These are phyloP conservation scores for Plectosphaerella plurivora DNA, from an alignment of 2,329 filamentous ascomycete species.

Conservation along the genomic window DNA sequence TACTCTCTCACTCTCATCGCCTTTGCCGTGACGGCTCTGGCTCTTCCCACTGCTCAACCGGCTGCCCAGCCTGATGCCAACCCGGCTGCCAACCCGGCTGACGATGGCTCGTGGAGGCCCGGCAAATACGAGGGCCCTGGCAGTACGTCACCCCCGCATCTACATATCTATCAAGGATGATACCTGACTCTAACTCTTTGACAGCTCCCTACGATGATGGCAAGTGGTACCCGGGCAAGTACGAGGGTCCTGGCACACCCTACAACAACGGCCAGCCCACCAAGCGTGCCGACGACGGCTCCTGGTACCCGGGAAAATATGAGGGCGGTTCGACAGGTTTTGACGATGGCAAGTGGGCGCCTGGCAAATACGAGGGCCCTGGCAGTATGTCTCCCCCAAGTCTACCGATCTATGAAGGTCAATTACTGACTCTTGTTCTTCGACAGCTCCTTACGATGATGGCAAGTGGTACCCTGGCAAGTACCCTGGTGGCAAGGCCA, in stretches of 20 bases:
- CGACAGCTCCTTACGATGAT: constrained; percentile 4
- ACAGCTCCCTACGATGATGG: constrained; percentile 7
- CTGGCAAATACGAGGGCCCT: constrained; percentile 8
- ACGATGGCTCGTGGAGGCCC: constrained; percentile 5
- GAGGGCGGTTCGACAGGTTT: too few relatives aligned
- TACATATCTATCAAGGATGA: too few relatives aligned
- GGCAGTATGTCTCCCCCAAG: too few relatives aligned
- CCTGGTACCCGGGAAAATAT: constrained; percentile 5
- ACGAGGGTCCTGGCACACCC: constrained; percentile 8
- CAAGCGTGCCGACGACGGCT: constrained; percentile 6
- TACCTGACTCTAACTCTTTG: too few relatives aligned
- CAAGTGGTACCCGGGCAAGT: constrained; percentile 4
- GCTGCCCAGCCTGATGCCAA: not conserved
- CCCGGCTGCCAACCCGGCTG: constrained; percentile 5
- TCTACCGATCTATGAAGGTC: too few relatives aligned
- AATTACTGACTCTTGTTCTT: too few relatives aligned
- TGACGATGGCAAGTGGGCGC: constrained; percentile 6
- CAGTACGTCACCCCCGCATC: too few relatives aligned
- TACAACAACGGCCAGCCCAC: too few relatives aligned
- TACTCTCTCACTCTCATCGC: constrained; percentile 11
- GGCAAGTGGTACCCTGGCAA: constrained; percentile 8
- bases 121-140: constrained; percentile 9
- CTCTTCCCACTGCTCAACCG: constrained; percentile 7
- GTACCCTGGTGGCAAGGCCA: constrained; percentile 3
- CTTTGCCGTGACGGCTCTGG: constrained; percentile 11